These are phyloP conservation scores for Clohesyomyces aquaticus DNA, from an alignment of 495 filamentous ascomycete genomes.

Conservation along the genomic window DNA sequence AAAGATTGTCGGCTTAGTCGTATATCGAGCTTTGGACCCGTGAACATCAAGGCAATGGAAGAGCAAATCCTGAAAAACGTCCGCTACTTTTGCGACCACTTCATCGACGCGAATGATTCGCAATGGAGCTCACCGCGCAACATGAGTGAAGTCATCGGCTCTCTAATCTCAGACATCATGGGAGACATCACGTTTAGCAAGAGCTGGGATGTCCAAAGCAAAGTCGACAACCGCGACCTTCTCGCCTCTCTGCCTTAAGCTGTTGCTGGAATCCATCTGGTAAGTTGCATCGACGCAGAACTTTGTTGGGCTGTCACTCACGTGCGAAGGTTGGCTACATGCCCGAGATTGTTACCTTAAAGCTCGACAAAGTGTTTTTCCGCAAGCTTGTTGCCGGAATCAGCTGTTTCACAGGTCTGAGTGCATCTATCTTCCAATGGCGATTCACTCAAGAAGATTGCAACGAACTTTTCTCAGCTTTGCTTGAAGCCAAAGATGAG, in stretches of 20 bases:
- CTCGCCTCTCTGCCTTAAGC: conserved; percentile 56
- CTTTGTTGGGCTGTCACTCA: conserved; percentile 24
- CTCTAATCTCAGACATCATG: conserved; percentile 42
- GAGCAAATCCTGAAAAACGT: conserved; percentile 13
- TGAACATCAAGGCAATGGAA: conserved; percentile 9
- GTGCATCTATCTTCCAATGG: conserved; percentile 20
- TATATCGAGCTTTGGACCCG: conserved; percentile 6
- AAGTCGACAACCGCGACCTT: conserved; percentile 28
- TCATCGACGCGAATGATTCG: not conserved
- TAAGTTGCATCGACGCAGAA: conserved; percentile 24
- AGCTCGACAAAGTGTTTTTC: conserved; percentile 57
- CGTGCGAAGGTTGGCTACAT: conserved; percentile 31
- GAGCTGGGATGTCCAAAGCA: conserved; percentile 35
- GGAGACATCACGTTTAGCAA: conserved; percentile 40
- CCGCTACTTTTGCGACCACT: conserved; percentile 3
- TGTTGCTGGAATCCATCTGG: conserved; percentile 33
- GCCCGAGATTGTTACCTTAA: conserved; percentile 29
- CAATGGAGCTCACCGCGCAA: conserved; percentile 31
- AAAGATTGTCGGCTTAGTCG: not conserved
- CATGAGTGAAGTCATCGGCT: conserved; percentile 35
- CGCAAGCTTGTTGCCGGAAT: conserved; percentile 28
- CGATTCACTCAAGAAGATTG: conserved; percentile 11
- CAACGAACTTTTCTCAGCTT: conserved; percentile 57
- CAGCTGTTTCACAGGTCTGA: conserved; percentile 33
- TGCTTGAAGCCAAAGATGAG: conserved; percentile 62